Base-by-base conservation (phyloP, 768 basidiomycete genomes). In the Calocybe cyanea region DNA sequence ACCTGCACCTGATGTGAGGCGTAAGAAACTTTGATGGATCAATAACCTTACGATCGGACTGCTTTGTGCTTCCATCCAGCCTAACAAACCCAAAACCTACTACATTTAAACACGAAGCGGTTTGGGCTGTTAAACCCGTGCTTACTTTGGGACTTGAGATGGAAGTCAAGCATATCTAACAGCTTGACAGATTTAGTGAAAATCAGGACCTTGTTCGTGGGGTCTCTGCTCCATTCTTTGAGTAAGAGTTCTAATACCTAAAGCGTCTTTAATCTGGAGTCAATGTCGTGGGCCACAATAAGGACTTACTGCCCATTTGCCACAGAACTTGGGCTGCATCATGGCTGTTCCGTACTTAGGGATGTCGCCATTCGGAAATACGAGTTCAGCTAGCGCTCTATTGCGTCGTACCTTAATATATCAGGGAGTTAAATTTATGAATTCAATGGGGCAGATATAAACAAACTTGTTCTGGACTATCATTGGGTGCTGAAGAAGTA, bases 101-200 rank as follows among this genome's bases (percentile, higher is more conserved):
- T 2, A 2, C 18, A 20, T 23, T 15, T 43, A 34, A 46, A 43
- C 15, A 50, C 39, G 33, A 30, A 9, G 1, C 17, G 10, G 30
- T 9, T 42, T 33, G 34, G 14, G 21, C 9, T 7, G 25, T 18
- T 23, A 15, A 19, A 23, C 21, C 11, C n/a, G 14, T 7, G 56
- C 69, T 38, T 34, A 85, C 87, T 65, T 59, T 67, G 67, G 8
- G 65, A 67, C n/a, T 69, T 70, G 10, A 93, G 73, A 61, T 89
- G 86, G 55, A 80, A 85, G 28, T 86, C 79, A 20, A 96, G 65
- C 82, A 93, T 91, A 14, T 87, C 85, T 10, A 97, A 71, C 19
- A 97, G 67, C 61, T 93, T 92, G 45, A 94, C 89, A 1, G 90
- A 87, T 61, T 92, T 92, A 2, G 92, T 93, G 65, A 97, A 97